Evolutionary conservation across 345 rosid genomes (phyloP), one percentile per base, ranked within the genome.

Genomic region (Ricinus communis): DNA sequence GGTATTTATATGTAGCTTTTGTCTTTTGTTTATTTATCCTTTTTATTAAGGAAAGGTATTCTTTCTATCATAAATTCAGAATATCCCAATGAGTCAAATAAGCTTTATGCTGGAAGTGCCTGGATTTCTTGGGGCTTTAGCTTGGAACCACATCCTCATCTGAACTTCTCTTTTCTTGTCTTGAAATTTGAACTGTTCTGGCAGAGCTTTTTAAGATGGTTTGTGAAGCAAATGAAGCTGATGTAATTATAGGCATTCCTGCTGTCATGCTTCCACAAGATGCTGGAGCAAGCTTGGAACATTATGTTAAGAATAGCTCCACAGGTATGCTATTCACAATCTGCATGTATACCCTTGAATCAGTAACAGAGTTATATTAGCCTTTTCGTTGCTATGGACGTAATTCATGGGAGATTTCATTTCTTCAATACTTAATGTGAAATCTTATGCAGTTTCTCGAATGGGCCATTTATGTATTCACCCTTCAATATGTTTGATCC

Each of bases 201-300:
- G 82, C 87, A 92, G 97, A 89, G 69, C 97, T 95, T 69, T 88
- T 90, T 80, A 95, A 95, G 90, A 95, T 95, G 99, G 97, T 95
- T 52, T 95, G 99, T 52, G 96, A 88, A 69, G 72, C 64, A 5
- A 81, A 86, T 74, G 94, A 91, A 80, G 82, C 91, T 50, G 87
- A 89, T 80, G 83, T 90, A 61, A 71, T 66, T 25, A 90, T 92
- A 65, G 30, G 58, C 61, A 92, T 95, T 75, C 93, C 97, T 36
- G 91, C 93, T 74, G 87, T 95, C 71, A 92, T 95, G 97, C 91
- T 95, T 53, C 97, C 99, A 24, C 89, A 90, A 72, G 97, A 95
- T 89, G 97, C 96, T 62, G 99, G 99, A 57, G 79, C 57, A 56
- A 75, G 66, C 81, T 84, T 95, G 80, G 79, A 85, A 76, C 47